These are phyloP conservation scores for Pharus latifolius DNA, from an alignment of 176 grass and related monocot genomes.

Conservation along the genomic window DNA sequence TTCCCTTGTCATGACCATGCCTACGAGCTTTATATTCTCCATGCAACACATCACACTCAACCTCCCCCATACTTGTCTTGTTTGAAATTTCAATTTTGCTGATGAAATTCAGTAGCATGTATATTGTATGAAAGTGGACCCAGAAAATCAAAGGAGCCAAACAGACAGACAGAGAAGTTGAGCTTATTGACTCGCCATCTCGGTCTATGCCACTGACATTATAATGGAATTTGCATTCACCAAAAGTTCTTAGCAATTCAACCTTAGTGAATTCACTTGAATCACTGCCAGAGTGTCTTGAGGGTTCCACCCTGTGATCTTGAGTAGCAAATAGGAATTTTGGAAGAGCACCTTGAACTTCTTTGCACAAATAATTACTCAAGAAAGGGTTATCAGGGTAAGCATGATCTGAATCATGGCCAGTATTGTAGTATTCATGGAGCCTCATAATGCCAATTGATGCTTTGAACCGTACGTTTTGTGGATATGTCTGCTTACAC, in stretches of 20 bases:
- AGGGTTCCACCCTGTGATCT: constrained; percentile 24
- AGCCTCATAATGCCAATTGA: constrained; percentile 52
- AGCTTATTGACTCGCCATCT: constrained; percentile 43
- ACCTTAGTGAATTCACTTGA: constrained; percentile 45
- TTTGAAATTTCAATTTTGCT: constrained; percentile 30
- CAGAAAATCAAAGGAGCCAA: constrained; percentile 71
- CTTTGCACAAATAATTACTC: constrained; percentile 50
- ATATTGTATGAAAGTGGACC: constrained; percentile 75
- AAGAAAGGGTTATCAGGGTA: constrained; percentile 37
- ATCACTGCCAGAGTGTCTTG: constrained; percentile 16
- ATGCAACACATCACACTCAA: constrained; percentile 22
- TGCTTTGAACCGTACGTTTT: constrained; percentile 53
- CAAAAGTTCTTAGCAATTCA: constrained; percentile 75
- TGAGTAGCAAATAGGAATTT: constrained; percentile 33
- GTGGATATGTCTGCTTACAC: constrained; percentile 70
- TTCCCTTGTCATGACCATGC: constrained; percentile 19
- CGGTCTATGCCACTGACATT: constrained; percentile 45
- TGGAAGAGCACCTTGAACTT: constrained; percentile 72
- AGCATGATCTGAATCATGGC: constrained; percentile 14
- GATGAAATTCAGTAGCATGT: constrained; percentile 58
- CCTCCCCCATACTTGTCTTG: background rate
- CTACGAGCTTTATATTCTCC: constrained; percentile 21
- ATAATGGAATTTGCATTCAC: constrained; percentile 48
- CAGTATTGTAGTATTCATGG: constrained; percentile 55
- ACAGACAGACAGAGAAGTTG: constrained; percentile 47